Evolutionary conservation across 805 yeast genomes (phyloP).

Genomic region (Ogataea corticis): DNA sequence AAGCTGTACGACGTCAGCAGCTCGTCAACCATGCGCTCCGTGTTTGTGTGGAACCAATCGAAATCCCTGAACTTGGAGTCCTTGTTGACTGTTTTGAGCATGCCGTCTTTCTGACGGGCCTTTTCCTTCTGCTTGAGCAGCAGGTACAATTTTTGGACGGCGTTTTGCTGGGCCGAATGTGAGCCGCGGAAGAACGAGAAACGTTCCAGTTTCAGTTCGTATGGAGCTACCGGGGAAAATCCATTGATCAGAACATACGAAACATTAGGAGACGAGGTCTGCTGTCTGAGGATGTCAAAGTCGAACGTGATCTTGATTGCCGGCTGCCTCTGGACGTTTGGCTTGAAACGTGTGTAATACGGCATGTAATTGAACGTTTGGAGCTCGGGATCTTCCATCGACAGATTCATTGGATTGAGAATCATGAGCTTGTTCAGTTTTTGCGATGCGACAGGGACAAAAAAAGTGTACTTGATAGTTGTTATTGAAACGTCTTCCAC

Average conservation of each 20-base stretch:
- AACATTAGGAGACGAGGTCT: conserved; percentile 2
- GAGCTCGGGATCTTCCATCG: not conserved
- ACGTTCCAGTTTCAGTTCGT: conserved; percentile 4
- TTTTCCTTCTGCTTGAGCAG: conserved; percentile 27
- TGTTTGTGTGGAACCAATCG: conserved; percentile 27
- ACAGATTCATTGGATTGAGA: conserved; percentile 17
- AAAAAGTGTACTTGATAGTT: conserved; percentile 22
- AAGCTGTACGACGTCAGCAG: conserved; percentile 30
- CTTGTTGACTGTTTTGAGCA: conserved; percentile 12
- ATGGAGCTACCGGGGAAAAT: conserved; percentile 1
- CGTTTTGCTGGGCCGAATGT: conserved; percentile 4
- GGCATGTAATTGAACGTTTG: conserved; percentile 9
- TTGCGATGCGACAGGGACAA: conserved; percentile 29
- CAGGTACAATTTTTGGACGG: conserved; percentile 25
- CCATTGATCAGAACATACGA: conserved; percentile 8
- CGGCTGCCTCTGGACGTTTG: conserved; percentile 6
- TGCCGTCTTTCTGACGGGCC: conserved; percentile 20
- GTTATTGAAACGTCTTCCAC: conserved; percentile 19
- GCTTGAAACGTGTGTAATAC: conserved; percentile 12
- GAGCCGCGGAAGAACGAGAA: conserved; percentile 11
- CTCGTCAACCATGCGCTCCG: conserved; percentile 34
- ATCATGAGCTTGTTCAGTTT: conserved; percentile 13
- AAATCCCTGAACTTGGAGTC: conserved; percentile 3
- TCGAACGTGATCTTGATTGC: conserved; percentile 12
- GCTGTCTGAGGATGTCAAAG: conserved; percentile 8